Evolutionary conservation across 345 rosid species (phyloP), one percentile per base, ranked within the genome.

Genomic region (Sisymbrium irio): DNA sequence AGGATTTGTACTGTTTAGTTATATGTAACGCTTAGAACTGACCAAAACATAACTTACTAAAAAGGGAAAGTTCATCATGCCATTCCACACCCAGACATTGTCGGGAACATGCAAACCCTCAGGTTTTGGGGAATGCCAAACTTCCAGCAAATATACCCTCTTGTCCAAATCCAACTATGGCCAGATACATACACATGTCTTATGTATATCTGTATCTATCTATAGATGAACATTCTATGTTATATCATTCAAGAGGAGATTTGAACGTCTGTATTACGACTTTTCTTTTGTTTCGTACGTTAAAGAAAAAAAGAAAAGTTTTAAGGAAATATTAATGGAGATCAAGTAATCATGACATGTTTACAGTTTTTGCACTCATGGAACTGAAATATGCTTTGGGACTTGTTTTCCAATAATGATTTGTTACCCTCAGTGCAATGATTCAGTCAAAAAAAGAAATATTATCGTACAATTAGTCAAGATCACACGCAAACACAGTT

Each of bases 91-190:
- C 83, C 86, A 81, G 78, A 85, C 85, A 67, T 65, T 86, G 91
- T 89, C 86, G 91, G 96, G 91, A 89, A 86, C 96, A 86, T 83
- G 93, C 89, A 86, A 85, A 80, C 78, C 82, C 80, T 87, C 85
- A 78, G 91, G 50, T 86, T 83, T 81, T 74, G 82, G 89, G 85
- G 74, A 83, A 87, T 64, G 64, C 72, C 77, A 78, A 79, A 84
- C 64, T 64, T 64, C 51, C 54, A 69, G 57, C 75, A 39, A 70
- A 77, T 70, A 63, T 56, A 69, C 72, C 53, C 66, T 56, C 75
- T 54, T 62, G 70, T 63, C 66, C 65, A 55, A 62, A 76, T 70
- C 60, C 6, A 62, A 69, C 75, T 63, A 62, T 76, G 63, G 63
- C 53, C 69, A 62, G 56, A 33, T 53, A 68, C 51, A 25, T 53